Percentiles rank a stretch among this genome's conserved stretches.
Evolutionary conservation across 805 yeast species (phyloP).

Genomic region (Metschnikowia proteae): DNA sequence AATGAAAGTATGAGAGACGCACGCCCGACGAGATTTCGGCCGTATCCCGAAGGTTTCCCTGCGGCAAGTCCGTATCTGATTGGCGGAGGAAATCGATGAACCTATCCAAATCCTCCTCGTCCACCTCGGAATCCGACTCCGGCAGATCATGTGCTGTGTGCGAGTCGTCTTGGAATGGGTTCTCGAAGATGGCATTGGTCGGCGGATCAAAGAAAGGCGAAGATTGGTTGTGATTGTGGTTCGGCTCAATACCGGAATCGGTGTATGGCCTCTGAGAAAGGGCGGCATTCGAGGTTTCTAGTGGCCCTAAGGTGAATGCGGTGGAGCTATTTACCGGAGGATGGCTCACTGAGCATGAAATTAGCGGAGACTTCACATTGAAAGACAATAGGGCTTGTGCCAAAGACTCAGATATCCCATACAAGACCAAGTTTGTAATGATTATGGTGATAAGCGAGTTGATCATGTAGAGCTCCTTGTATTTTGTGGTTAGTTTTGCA

Average conservation of each 20-base stretch:
- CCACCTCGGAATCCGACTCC: constrained; percentile 19
- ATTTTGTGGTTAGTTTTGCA: constrained; percentile 51
- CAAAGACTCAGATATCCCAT: constrained; percentile 85
- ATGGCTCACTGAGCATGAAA: constrained; percentile 3
- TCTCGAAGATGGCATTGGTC: background rate
- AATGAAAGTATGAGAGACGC: constrained; percentile 48
- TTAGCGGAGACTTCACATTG: constrained; percentile 8
- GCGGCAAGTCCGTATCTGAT: constrained; percentile 19
- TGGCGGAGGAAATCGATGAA: constrained; percentile 33
- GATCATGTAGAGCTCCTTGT: constrained; percentile 56
- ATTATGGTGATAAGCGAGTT: constrained; percentile 75
- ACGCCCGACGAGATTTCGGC: constrained; percentile 2
- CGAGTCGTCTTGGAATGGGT: background rate
- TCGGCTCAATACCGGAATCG: background rate
- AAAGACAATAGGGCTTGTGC: constrained; percentile 66
- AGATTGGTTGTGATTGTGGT: background rate
- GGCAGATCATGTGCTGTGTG: background rate
- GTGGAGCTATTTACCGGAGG: background rate
- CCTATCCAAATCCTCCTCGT: constrained; percentile 29
- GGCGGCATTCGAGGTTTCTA: background rate
- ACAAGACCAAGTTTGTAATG: constrained; percentile 72
- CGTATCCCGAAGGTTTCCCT: background rate
- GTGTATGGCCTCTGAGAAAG: background rate
- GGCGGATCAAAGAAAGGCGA: background rate
- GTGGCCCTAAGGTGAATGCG: background rate